phyloP scores from a whole-genome alignment of 768 basidiomycete genomes.

The Candolleomyces eurysporus region DNA sequence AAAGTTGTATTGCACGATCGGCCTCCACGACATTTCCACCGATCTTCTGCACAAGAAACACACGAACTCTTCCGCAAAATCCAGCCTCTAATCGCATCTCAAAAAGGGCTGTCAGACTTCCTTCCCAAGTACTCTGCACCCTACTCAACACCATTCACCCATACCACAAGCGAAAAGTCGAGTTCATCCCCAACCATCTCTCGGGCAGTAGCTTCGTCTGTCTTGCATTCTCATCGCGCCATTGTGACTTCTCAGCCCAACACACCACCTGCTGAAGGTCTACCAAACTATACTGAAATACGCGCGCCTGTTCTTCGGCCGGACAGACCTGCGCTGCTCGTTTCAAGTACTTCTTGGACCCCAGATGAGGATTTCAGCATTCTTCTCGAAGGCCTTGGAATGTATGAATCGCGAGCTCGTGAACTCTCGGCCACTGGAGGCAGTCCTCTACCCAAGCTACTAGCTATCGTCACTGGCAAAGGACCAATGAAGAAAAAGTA shows the following conservation, averaged over 20 bases:
- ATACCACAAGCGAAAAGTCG: conserved; percentile 22
- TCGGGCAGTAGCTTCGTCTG: neutral
- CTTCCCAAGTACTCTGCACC: conserved; percentile 50
- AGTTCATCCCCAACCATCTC: neutral
- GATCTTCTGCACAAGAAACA: conserved; percentile 62
- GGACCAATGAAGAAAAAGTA: conserved; percentile 75
- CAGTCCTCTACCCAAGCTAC: conserved; percentile 61
- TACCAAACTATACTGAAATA: conserved; percentile 31
- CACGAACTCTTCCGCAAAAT: conserved; percentile 67
- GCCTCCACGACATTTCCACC: conserved; percentile 83
- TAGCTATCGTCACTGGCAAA: conserved; percentile 89
- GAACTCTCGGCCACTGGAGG: conserved; percentile 16
- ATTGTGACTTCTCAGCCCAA: neutral
- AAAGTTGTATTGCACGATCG: conserved; percentile 84
- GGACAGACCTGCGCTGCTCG: conserved; percentile 81
- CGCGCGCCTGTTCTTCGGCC: conserved; percentile 48
- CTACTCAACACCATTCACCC: conserved; percentile 65
- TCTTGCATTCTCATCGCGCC: neutral
- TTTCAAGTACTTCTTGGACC: conserved; percentile 97
- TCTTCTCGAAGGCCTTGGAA: conserved; percentile 68
- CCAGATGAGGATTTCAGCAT: conserved; percentile 93
- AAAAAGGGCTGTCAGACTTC: conserved; percentile 42
- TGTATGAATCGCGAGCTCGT: conserved; percentile 64
- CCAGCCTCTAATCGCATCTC: conserved; percentile 31
- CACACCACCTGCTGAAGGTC: neutral